Evolutionary conservation across 1,284 basidiomycete genomes (phyloP), one percentile per base, ranked within the genome.

Genomic region (Boletus smithii): DNA sequence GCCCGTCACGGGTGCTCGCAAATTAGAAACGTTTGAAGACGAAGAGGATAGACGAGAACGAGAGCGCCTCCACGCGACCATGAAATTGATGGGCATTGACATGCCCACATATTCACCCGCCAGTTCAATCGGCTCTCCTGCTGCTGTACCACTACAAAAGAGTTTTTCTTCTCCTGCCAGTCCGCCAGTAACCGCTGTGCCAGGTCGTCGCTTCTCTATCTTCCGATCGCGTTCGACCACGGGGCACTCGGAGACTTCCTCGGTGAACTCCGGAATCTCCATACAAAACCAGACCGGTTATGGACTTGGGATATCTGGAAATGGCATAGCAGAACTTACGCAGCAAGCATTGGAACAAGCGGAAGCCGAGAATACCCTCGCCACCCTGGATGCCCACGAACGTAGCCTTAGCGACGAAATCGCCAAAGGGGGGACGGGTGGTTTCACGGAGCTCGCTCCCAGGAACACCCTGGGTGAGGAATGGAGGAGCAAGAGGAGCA

Each of bases 21-120:
- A 88, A 66, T 66, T 89, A 36, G 87, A 85, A 58, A 92, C 77
- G 2, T 73, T 79, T 33, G 92, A 95, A 67, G 92, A 65, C 23
- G 92, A 95, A 42, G 89, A 95, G 49, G 92, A 95, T 59, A 76
- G 80, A 39, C 77, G 77, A 50, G 92, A 94, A 66, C 75, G 92
- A 48, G 90, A 93, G 66, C 80, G 90, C 13, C 72, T 94, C 49
- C 76, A 88, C 58, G 91, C 91, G 10, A 88, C 88, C 10, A 87
- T 95, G 85, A 92, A 92, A 67, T 73, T 95, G 26, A 91, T 94
- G 89, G 92, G 92, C 8, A 88, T 94, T 48, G 82, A 91, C 60
- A 81, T 84, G 36, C 63, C 71, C 27, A 58, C 54, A 16, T 52
- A 70, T 37, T 67, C 72, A 14, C 66, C 71, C 4, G 29, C 45